Evolutionary conservation across 1,284 basidiomycete genomes (phyloP).

Genomic region (Cryptococcus sp.): DNA sequence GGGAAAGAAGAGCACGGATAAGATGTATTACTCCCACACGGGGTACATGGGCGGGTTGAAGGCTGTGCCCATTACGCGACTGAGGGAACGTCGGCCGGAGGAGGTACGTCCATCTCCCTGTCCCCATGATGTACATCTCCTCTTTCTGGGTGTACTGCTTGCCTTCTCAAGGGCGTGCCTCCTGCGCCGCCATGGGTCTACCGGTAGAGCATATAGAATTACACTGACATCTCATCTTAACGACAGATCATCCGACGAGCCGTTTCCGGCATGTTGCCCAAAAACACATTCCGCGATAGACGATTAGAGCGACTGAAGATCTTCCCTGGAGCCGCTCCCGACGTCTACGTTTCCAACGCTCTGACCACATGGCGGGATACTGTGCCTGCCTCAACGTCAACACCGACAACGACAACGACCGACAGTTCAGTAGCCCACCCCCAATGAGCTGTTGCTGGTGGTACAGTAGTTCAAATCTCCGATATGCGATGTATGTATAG

Average conservation of each 20-base stretch:
- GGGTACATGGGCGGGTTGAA: constrained; percentile 95
- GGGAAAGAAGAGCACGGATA: constrained; percentile 83
- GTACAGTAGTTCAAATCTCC: too few species aligned
- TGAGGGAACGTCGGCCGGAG: constrained; percentile 84
- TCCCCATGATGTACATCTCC: background rate
- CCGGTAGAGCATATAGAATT: background rate
- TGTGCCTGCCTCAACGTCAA: background rate
- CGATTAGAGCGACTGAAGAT: constrained; percentile 82
- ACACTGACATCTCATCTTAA: background rate
- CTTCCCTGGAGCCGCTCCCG: constrained; percentile 63
- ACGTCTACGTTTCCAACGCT: constrained; percentile 34
- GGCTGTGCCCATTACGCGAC: constrained; percentile 76
- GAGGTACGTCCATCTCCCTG: constrained; percentile 64
- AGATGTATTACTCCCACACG: constrained; percentile 85
- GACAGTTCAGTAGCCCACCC: too few species aligned
- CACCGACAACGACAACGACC: background rate
- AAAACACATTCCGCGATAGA: constrained; percentile 86
- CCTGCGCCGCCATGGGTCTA: background rate
- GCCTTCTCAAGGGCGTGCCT: background rate
- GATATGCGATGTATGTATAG: too few species aligned
- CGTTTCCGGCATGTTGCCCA: constrained; percentile 94
- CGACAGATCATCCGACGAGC: constrained; percentile 95
- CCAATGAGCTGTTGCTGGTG: too few species aligned
- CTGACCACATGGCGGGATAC: constrained; percentile 43
- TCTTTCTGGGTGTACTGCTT: background rate